phyloP scores from a whole-genome alignment of 257 asterid genomes.

The Anisodus tanguticus region DNA sequence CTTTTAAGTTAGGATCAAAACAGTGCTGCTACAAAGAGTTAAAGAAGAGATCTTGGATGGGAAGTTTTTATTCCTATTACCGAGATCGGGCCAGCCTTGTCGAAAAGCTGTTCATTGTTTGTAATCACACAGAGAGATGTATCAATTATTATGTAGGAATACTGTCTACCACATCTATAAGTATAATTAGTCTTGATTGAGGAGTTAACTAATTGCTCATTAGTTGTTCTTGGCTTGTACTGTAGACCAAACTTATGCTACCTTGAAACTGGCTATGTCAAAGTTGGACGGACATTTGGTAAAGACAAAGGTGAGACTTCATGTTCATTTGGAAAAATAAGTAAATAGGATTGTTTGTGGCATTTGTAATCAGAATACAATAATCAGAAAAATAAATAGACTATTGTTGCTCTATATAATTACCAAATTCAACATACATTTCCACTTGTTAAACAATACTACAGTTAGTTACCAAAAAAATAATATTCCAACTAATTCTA shows the following conservation, averaged over 20 bases:
- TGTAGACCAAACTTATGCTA: neutral
- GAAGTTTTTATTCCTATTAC: neutral
- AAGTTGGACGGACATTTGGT: neutral
- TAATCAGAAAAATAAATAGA: neutral
- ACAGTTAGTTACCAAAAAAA: no score
- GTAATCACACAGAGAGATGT: neutral
- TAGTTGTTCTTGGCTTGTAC: neutral
- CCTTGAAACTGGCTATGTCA: neutral
- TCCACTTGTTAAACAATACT: no score
- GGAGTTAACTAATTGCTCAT: neutral
- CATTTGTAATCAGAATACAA: neutral
- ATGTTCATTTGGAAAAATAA: neutral
- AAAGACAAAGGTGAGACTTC: neutral
- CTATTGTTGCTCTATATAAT: neutral
- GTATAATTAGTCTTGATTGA: neutral
- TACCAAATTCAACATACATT: neutral
- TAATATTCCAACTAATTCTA: no score
- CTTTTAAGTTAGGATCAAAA: constrained; percentile 48
- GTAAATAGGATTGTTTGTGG: neutral
- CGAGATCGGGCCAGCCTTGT: neutral
- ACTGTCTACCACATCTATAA: neutral
- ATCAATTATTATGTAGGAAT: neutral
- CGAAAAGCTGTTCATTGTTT: neutral
- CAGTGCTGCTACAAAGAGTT: neutral
- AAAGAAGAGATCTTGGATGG: neutral